Evolutionary conservation across 805 yeast genomes (phyloP), one percentile per base, ranked within the genome.

Genomic region (Yamadazyma akitaensis): DNA sequence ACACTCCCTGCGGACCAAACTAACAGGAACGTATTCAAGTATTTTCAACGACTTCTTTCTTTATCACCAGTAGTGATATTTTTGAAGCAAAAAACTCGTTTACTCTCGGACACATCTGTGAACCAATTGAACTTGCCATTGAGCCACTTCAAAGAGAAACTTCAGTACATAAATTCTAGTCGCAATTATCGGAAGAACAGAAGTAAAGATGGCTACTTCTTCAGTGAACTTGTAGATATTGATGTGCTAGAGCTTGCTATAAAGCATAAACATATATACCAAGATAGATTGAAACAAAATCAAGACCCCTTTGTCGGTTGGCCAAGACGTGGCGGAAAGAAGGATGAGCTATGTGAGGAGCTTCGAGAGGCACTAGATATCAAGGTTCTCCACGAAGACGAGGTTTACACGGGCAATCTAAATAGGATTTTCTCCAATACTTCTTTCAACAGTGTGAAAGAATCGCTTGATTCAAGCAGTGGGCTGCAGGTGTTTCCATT

Each of bases 221-320:
- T 68, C 17, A 61, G 71, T 1, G 63, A 64, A 21, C 53, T 70
- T 26, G 40, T 53, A 3, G 54, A 61, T 24, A 49, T 54, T 0
- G 75, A 68, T 47, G 14, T 68, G 1, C 62, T 71, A 39, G 47
- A 47, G 10, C 49, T 65, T 38, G 73, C 72, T 0, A 40, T 59
- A 16, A 51, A 50, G 34, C 10, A 31, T 11, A 37, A 33, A 11
- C 16, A 16, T 9, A 16, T 9, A 2, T 24, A 31, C 24, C 5
- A n/a, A 6, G 17, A 28, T 8, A 26, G 12, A 10, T 24, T 32
- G 32, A 21, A 31, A 21, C 31, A 8, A 16, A 10, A 13, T 9
- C 14, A 32, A 28, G n/a, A 33, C 11, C 25, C 37, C 3, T 41
- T 26, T 10, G 13, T 25, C 10, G 32, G 24, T 11, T 26, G 33